A percentile compares a stretch with the other conserved stretches of the same genome.
These are phyloP conservation scores for Hymenoscyphus fructigenus DNA, from an alignment of 2,329 filamentous ascomycete species.

Conservation along the genomic window DNA sequence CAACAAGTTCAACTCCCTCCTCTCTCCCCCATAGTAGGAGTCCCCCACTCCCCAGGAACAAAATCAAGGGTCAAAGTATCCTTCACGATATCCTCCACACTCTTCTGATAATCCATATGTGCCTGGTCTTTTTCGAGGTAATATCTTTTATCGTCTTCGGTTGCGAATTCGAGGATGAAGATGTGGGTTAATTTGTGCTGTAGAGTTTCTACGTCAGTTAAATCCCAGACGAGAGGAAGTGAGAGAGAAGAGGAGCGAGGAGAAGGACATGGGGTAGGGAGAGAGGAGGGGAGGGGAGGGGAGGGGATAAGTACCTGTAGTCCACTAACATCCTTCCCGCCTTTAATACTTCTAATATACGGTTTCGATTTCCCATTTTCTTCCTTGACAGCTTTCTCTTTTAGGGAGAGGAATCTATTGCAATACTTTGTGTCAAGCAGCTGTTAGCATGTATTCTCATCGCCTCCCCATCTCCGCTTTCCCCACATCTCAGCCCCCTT, in stretches of 20 bases:
- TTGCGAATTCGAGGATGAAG: conserved; percentile 67
- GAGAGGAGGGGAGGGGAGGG: too few relatives aligned
- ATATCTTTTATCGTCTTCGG: conserved; percentile 64
- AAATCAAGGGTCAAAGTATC: conserved; percentile 61
- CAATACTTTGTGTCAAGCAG: not conserved
- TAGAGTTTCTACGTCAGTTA: not conserved
- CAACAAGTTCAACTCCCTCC: not conserved
- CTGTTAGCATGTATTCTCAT: not conserved
- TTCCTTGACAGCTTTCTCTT: not conserved
- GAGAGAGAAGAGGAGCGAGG: not conserved
- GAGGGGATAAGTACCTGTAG: not conserved
- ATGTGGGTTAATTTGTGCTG: conserved; percentile 64
- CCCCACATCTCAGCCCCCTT: too few relatives aligned
- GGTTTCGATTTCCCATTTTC: not conserved
- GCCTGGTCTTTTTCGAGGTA: conserved; percentile 64
- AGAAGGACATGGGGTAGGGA: too few relatives aligned
- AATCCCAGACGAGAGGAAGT: not conserved
- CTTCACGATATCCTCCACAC: conserved; percentile 46
- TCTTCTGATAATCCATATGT: conserved; percentile 58
- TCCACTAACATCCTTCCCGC: not conserved
- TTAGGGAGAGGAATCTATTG: conserved; percentile 1
- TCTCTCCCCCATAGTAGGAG: not conserved
- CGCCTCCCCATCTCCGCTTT: not conserved
- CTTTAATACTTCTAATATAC: conserved; percentile 5
- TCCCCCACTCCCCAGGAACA: conserved; percentile 41